phyloP scores from a whole-genome alignment of 2,329 filamentous ascomycete species.

The Cephalotrichum gorgonifer region DNA sequence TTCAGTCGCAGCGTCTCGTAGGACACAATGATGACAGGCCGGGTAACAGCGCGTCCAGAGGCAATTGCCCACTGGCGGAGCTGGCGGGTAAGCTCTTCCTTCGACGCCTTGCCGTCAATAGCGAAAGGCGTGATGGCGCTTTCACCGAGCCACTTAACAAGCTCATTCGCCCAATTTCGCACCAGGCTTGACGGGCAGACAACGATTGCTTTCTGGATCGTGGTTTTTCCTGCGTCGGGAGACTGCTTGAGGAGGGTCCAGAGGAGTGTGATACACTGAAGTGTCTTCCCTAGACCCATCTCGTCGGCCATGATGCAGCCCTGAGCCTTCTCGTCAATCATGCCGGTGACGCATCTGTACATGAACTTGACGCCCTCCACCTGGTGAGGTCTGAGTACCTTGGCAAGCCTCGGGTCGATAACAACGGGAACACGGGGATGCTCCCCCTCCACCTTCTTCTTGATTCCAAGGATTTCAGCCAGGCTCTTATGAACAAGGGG shows the following conservation, averaged over 20 bases:
- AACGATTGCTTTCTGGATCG: conserved; percentile 94
- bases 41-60: conserved; percentile 76
- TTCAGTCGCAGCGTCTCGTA: conserved; percentile 93
- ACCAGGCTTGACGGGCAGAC: conserved; percentile 95
- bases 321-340: conserved; percentile 87
- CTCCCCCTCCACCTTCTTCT: conserved; percentile 73
- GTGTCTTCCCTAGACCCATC: conserved; percentile 94
- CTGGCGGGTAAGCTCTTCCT: conserved; percentile 83
- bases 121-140: conserved; percentile 90
- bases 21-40: conserved; percentile 93
- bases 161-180: conserved; percentile 94
- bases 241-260: conserved; percentile 97
- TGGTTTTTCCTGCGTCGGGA: conserved; percentile 83
- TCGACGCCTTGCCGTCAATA: conserved; percentile 91
- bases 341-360: conserved; percentile 88
- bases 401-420: conserved; percentile 81
- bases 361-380: conserved; percentile 97
- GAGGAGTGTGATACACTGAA: conserved; percentile 93
- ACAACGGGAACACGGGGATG: conserved; percentile 91
- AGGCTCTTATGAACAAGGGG: conserved; percentile 90
- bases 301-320: conserved; percentile 99
- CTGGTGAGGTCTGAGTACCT: conserved; percentile 90
- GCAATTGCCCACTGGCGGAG: conserved; percentile 92
- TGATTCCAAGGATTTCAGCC: conserved; percentile 87
- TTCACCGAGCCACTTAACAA: conserved; percentile 90